These are phyloP conservation scores for Sporothrix protearum DNA, from an alignment of 2,329 filamentous ascomycete species.

Conservation along the genomic window DNA sequence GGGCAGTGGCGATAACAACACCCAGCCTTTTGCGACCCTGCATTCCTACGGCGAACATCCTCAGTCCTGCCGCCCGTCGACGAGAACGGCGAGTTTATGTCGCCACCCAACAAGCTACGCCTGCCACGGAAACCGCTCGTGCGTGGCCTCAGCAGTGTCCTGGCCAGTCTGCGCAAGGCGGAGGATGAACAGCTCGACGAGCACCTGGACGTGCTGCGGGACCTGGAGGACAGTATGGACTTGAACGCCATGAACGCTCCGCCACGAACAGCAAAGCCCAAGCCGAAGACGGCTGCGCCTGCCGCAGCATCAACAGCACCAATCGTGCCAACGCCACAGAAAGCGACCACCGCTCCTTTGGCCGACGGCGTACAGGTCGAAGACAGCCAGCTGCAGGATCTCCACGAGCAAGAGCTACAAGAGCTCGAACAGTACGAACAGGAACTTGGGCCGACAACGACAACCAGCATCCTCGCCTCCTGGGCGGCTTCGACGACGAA, in stretches of 20 bases:
- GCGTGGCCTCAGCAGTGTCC: conserved; percentile 69
- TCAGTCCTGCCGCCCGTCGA: conserved; percentile 52
- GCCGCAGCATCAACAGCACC: neutral
- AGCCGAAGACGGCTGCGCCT: neutral
- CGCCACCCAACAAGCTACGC: conserved; percentile 48
- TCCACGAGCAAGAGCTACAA: neutral
- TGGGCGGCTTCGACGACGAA: conserved; percentile 64
- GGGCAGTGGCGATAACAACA: neutral
- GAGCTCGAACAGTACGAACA: neutral
- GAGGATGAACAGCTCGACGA: conserved; percentile 69
- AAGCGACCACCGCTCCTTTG: neutral
- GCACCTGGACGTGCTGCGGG: conserved; percentile 69
- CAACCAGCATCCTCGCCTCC: conserved; percentile 38
- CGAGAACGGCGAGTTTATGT: conserved; percentile 51
- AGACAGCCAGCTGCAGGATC: neutral
- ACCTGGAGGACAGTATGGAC: conserved; percentile 55
- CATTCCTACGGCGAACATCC: conserved; percentile 58
- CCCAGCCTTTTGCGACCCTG: conserved; percentile 61
- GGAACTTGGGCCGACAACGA: neutral
- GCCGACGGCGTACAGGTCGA: neutral
- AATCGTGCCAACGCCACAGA: neutral
- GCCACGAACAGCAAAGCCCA: conserved; percentile 19
- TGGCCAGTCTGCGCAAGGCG: conserved; percentile 65
- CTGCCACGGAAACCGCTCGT: conserved; percentile 60
- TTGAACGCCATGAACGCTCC: conserved; percentile 28